A percentile compares a stretch with the other conserved stretches of the same genome.
These are phyloP conservation scores for Myxozyma kluyveri DNA, from an alignment of 805 yeast species.

Conservation along the genomic window DNA sequence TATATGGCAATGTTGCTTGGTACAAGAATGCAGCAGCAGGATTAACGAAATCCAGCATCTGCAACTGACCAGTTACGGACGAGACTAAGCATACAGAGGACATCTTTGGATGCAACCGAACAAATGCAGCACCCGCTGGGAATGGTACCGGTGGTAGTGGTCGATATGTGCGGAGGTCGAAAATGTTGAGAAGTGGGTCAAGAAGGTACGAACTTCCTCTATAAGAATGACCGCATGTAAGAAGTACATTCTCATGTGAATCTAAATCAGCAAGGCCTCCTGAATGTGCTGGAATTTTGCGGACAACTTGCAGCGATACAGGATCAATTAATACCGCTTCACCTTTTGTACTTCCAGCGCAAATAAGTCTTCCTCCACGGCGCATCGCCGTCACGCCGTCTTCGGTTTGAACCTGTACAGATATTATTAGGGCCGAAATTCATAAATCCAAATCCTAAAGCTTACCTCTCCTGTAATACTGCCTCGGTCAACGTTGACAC, in stretches of 20 bases:
- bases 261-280: slow-evolving; percentile 43
- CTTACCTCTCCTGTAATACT: slow-evolving; percentile 35
- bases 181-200: slow-evolving; percentile 82
- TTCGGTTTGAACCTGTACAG: slow-evolving; percentile 15
- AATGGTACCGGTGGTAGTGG: slow-evolving; percentile 79
- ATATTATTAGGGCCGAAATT: too few relatives aligned
- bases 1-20: slow-evolving; percentile 56
- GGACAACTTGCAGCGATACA: slow-evolving; percentile 35
- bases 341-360: slow-evolving; percentile 39
- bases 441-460: slow-evolving; percentile 16
- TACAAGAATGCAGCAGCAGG: slow-evolving; percentile 65
- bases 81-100: slow-evolving; percentile 74
- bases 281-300: slow-evolving; percentile 38
- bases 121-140: slow-evolving; percentile 85
- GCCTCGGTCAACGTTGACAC: slow-evolving; percentile 41
- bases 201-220: slow-evolving; percentile 43
- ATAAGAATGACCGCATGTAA: slow-evolving; percentile 75
- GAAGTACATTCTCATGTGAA: slow-evolving; percentile 44
- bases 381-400: slow-evolving; percentile 36
- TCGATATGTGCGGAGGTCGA: slow-evolving; percentile 70
- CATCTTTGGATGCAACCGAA: slow-evolving; percentile 79
- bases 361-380: slow-evolving; percentile 36
- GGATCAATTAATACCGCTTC: slow-evolving; percentile 41
- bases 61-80: slow-evolving; percentile 76
- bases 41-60: slow-evolving; percentile 77